Base-by-base conservation (phyloP, 352 stramenopile species). In the Globisporangium canariense region DNA sequence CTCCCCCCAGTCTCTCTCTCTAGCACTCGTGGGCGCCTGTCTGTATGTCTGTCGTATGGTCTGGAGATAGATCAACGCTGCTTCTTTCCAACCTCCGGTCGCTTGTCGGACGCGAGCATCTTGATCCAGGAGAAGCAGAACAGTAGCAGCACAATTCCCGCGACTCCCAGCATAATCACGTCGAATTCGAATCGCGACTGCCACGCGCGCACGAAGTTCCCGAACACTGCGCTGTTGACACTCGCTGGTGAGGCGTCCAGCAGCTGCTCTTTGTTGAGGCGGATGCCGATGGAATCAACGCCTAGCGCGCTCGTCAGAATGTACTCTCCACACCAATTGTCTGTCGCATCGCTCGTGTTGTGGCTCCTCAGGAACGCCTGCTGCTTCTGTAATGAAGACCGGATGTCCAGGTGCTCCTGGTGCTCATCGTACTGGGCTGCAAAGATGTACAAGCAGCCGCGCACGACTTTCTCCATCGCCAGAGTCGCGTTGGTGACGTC, bases 171-270 rank as follows among this genome's bases (percentile, higher is more conserved):
- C 60, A 65, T 28, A 28, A 60, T 25, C 36, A 3, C 18, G 30
- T 66, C 60, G 22, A 66, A 66, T 20, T 66, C 60, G 41, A 66
- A 16, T 8, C 30, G 60, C 8, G 14, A 50, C 13, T 16, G 18
- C 60, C 60, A 66, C 51, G 60, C 60, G 14, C 10, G 16, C 18
- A 30, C 40, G 45, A 56, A 66, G 9, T 54, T 45, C 4, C 34
- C n/a, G 11, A 66, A 66, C 18, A 14, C n/a, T 1, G 28, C 41
- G 11, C 20, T 32, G 30, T 56, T 25, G n/a, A 57, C 14, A 25
- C 18, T 47, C 11, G 30, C 18, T 54, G 49, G 25, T 25, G 49
- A 20, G 30, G 51, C 9, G 18, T 32, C n/a, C 28, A 20, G 5
- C 5, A 30, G 22, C 5, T 14, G 30, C 18, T 14, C 16, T 20